Conservation (phyloP, 1,284 basidiomycete species). For the Melampsora abietis-canadensis region DNA sequence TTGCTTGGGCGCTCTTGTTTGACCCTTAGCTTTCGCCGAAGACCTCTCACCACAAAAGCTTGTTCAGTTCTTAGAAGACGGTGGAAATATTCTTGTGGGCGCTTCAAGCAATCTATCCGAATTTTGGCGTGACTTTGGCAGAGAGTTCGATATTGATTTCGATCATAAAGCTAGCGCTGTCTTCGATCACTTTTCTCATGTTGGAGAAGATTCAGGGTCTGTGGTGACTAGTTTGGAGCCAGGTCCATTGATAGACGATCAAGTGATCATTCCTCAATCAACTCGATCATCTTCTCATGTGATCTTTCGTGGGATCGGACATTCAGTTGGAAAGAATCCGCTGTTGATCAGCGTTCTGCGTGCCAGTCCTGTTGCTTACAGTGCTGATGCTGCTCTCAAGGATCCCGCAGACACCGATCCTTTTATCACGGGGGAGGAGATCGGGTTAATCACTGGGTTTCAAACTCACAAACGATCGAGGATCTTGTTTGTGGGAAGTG, state of each 20-base stretch:
- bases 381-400: conserved; percentile 55
- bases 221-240: conserved; percentile 46
- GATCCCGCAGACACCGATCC: conserved; percentile 58
- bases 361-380: conserved; percentile 62
- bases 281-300: conserved; percentile 55
- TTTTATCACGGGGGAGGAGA: conserved; percentile 69
- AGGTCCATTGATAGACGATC: conserved; percentile 37
- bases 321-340: conserved; percentile 73
- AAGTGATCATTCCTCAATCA: conserved; percentile 64
- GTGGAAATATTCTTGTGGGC: conserved; percentile 78
- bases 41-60: conserved; percentile 73
- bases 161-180: conserved; percentile 54
- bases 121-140: conserved; percentile 57
- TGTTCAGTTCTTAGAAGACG: conserved; percentile 54
- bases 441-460: conserved; percentile 79
- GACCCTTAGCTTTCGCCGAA: conserved; percentile 62
- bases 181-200: conserved; percentile 56
- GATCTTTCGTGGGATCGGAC: conserved; percentile 74
- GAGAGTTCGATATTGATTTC: conserved; percentile 61
- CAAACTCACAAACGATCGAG: conserved; percentile 76
- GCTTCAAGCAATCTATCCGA: conserved; percentile 64
- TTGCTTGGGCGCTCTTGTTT: not conserved
- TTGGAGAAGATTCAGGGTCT: conserved; percentile 57
- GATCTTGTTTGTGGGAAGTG: conserved; percentile 75
- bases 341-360: conserved; percentile 75